Evolutionary conservation across 306 rosid genomes (phyloP).

Genomic region (Hippophae rhamnoides): DNA sequence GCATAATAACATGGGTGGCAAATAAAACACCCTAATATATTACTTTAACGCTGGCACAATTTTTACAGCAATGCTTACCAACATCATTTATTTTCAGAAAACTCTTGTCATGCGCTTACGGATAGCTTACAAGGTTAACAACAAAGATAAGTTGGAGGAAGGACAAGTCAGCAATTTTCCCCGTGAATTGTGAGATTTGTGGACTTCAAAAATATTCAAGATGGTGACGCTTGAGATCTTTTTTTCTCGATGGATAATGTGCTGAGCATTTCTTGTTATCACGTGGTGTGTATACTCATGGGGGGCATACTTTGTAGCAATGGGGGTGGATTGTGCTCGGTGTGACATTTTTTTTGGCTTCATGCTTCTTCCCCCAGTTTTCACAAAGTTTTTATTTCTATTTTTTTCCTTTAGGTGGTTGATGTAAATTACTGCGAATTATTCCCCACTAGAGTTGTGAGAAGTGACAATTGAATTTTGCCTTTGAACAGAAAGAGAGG

Average conservation of each 20-base stretch:
- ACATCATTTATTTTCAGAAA: conserved; percentile 56
- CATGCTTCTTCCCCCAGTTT: conserved; percentile 11
- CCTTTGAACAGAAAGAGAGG: conserved; percentile 29
- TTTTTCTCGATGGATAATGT: conserved; percentile 16
- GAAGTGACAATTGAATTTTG: conserved; percentile 58
- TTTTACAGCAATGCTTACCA: not conserved
- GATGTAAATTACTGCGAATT: conserved; percentile 63
- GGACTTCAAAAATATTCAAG: conserved; percentile 18
- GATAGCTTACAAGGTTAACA: conserved; percentile 85
- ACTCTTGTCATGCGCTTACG: conserved; percentile 84
- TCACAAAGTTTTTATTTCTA: conserved; percentile 1
- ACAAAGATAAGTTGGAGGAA: conserved; percentile 81
- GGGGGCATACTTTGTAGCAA: conserved; percentile 30
- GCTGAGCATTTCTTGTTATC: conserved; percentile 26
- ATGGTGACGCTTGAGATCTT: conserved; percentile 18
- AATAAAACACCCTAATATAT: too few relatives aligned
- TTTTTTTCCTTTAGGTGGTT: conserved; percentile 29
- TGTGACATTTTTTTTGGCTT: conserved; percentile 34
- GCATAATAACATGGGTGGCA: too few relatives aligned
- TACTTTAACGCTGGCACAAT: too few relatives aligned
- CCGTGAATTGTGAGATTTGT: conserved; percentile 51
- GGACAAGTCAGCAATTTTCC: conserved; percentile 86
- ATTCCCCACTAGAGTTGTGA: conserved; percentile 43
- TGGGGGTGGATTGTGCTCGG: conserved; percentile 30
- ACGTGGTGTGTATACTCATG: conserved; percentile 27